Evolutionary conservation across 2,329 filamentous ascomycete species (phyloP).

Genomic region (Arthroderma sp.): DNA sequence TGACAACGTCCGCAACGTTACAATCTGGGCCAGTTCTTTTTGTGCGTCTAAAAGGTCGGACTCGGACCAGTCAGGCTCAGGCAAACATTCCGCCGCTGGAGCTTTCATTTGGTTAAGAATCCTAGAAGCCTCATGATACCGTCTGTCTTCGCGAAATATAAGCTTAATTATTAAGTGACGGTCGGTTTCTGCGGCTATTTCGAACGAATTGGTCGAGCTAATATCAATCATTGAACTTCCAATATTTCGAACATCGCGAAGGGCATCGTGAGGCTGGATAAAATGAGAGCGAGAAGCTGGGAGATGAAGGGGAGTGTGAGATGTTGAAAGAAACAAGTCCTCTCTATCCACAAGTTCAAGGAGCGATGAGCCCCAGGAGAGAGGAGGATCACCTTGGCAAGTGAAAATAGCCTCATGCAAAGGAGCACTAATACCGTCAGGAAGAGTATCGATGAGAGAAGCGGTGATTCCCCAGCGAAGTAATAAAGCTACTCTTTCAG

Average conservation of each 20-base stretch:
- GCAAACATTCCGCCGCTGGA: conserved; percentile 63
- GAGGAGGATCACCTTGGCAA: conserved; percentile 71
- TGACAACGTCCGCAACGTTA: conserved; percentile 77
- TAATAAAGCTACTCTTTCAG: conserved; percentile 62
- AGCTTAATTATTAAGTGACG: conserved; percentile 70
- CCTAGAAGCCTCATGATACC: conserved; percentile 71
- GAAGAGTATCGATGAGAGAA: conserved; percentile 65
- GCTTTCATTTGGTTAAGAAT: conserved; percentile 77
- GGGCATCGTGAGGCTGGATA: conserved; percentile 51
- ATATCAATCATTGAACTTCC: conserved; percentile 44
- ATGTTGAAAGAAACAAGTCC: conserved; percentile 60
- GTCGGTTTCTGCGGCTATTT: conserved; percentile 73
- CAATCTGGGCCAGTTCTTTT: conserved; percentile 74
- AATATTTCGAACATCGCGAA: conserved; percentile 66
- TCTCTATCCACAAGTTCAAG: conserved; percentile 67
- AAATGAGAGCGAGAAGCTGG: conserved; percentile 25
- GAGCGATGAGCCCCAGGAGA: conserved; percentile 59
- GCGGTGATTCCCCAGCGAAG: conserved; percentile 52
- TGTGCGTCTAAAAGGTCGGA: conserved; percentile 82
- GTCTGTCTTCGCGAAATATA: conserved; percentile 83
- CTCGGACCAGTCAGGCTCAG: conserved; percentile 68
- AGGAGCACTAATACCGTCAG: conserved; percentile 68
- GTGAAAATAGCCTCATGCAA: conserved; percentile 73
- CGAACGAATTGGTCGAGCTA: conserved; percentile 46
- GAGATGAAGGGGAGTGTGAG: conserved; percentile 33